Evolutionary conservation across 169 alveolate genomes (phyloP).

Genomic region (Cryptosporidium viatorum): DNA sequence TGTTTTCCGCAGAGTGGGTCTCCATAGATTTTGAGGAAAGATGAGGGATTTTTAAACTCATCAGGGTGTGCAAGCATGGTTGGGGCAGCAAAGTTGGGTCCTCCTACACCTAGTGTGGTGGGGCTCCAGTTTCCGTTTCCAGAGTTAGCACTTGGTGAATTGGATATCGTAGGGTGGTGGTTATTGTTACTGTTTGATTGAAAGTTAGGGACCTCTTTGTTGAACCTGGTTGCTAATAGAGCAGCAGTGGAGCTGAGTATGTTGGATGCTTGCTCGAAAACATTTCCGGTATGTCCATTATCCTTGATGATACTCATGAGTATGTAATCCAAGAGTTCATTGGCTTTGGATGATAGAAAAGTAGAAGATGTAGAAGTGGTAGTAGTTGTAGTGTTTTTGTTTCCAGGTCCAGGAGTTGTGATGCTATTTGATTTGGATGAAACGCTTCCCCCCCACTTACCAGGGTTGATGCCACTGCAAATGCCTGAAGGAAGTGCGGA

Average conservation of each 20-base stretch:
- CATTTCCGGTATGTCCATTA: constrained; percentile 4
- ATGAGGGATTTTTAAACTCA: constrained; percentile 79
- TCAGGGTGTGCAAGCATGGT: constrained; percentile 75
- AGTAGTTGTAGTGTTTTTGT: background rate
- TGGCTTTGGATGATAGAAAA: constrained; percentile 7
- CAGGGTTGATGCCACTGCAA: background rate
- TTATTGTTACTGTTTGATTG: background rate
- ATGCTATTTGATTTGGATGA: background rate
- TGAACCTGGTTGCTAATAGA: constrained; percentile 25
- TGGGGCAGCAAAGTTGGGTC: constrained; percentile 75
- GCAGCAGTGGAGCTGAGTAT: constrained; percentile 16
- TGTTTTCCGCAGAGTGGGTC: constrained; percentile 81
- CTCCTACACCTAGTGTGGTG: constrained; percentile 62
- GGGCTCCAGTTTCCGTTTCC: constrained; percentile 66
- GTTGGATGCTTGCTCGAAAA: constrained; percentile 34
- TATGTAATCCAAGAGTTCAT: constrained; percentile 16
- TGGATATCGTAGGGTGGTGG: background rate
- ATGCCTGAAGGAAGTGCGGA: background rate
- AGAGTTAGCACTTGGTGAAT: background rate
- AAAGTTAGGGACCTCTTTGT: constrained; percentile 19
- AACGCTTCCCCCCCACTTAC: constrained; percentile 6
- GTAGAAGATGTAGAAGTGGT: background rate
- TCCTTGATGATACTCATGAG: constrained; percentile 30
- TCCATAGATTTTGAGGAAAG: constrained; percentile 83
- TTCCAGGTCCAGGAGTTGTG: background rate